phyloP scores from a whole-genome alignment of 306 rosid genomes.

The Begonia fuchsioides region DNA sequence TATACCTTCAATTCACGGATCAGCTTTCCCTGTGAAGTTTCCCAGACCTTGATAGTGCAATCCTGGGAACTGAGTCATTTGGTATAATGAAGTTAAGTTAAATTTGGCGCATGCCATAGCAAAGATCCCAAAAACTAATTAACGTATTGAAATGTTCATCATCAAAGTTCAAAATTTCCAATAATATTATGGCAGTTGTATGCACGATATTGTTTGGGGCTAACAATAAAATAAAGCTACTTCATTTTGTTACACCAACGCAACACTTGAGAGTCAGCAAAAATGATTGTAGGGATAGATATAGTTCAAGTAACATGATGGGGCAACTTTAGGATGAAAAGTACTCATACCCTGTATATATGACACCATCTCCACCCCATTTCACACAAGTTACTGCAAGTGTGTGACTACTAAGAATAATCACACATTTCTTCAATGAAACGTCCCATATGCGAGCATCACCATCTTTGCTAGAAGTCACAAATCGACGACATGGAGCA shows the following conservation, averaged over 20 bases:
- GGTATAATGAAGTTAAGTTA: constrained; percentile 10
- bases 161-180: too few species aligned
- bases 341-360: constrained; percentile 67
- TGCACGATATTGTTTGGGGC: too few species aligned
- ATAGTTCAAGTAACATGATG: too few species aligned
- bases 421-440: constrained; percentile 41
- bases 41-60: constrained; percentile 90
- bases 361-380: constrained; percentile 98
- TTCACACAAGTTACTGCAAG: constrained; percentile 84
- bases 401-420: constrained; percentile 73
- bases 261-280: too few species aligned
- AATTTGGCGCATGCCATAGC: background rate
- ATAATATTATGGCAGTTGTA: too few species aligned
- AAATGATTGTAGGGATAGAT: too few species aligned
- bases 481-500: constrained; percentile 87
- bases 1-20: constrained; percentile 73
- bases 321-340: background rate
- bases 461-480: constrained; percentile 95
- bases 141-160: background rate
- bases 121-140: background rate
- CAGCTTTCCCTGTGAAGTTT: constrained; percentile 83
- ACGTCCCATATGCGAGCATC: constrained; percentile 96
- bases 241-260: too few species aligned
- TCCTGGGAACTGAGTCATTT: constrained; percentile 60
- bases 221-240: too few species aligned